Base-by-base conservation (phyloP, 2,329 filamentous ascomycete species). In the Myriosclerotinia duriaeana region DNA sequence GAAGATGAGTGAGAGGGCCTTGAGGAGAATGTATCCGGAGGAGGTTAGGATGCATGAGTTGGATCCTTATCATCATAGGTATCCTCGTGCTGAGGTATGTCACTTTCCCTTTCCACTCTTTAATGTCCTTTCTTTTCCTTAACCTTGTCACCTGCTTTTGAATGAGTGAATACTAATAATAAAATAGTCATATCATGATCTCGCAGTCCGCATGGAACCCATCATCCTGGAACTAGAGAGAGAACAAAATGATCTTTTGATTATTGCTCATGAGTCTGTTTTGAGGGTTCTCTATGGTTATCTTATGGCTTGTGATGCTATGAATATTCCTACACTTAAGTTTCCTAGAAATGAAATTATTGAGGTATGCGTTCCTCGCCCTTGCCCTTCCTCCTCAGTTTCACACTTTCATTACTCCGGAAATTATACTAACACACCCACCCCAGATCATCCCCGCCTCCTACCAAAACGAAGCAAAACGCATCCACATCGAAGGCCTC, bases 311-410 rank as follows among this genome's bases (percentile, higher is more conserved):
- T 98, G 95, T 80, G 95, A 94, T 76, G 93, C 96, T 11, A 90
- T 90, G 78, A 93, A 96, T 75, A 99, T 99, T 69, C 95, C 95
- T 5, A 90, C 89, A 72, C 86, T 99, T 69, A 91, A 92, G 71
- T 99, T 99, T 75, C 95, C 95, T 5, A 90, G 95, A 53, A 90
- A 99, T 76, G 93, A 99, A 77, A 98, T 99, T 76, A 97, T 99
- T 72, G 95, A 99, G 82, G 87, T 87, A 76, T 72, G 79, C 70
- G 14, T 38, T 12, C 14, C 34, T 20, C 12, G 15, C 66, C 68
- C 48, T 69, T 58, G 34, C 15, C 14, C 17, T 9, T 2, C 5
- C 15, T 11, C n/a, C 2, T 8, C 9, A n/a, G 48, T 14, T n/a
- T 9, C 38, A 34, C 30, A 34, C 30, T 34, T 34, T 20, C n/a